Evolutionary conservation across 768 basidiomycete genomes (phyloP), one percentile per base, ranked within the genome.

Genomic region (Flagelloscypha sp.): DNA sequence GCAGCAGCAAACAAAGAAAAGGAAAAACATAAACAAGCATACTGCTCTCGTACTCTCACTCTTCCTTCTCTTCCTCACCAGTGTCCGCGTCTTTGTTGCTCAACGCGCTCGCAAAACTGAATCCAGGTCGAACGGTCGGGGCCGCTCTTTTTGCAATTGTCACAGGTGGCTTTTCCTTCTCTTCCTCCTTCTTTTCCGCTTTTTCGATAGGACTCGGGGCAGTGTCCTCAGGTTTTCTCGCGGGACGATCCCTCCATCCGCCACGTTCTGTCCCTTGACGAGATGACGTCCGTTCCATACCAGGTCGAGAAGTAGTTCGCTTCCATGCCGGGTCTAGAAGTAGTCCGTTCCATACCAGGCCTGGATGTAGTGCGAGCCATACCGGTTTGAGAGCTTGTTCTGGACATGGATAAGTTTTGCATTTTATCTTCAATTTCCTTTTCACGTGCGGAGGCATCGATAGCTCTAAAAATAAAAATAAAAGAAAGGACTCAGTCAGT

Each of bases 41-140:
- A n/a, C n/a, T n/a, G n/a, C n/a, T n/a, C n/a, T n/a, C n/a, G n/a
- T n/a, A n/a, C n/a, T n/a, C n/a, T n/a, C n/a, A n/a, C n/a, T n/a
- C n/a, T n/a, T n/a, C n/a, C n/a, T n/a, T 33, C 22, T 43, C 41
- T 11, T 36, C 7, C 16, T 25, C 46, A 37, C 8, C 18, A 24
- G n/a, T n/a, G n/a, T n/a, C 47, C 7, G 46, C 48, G 17, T 66
- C 66, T 47, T 65, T 71, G 51, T 63, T 69, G 11, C 72, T 68
- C 1, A 84, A 83, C 24, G 79, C 88, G 36, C 68, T 80, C 1
- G 88, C 87, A 47, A 93, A 93, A 51, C 86, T 89, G 45, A 90
- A 65, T 4, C 72, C 66, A 1, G 86, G 79, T 36, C 84, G 69
- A 10, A 88, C 74, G 25, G 63, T 45, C 27, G 56, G 56, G 15